These are phyloP conservation scores for Bonnemaisonia californica DNA, from an alignment of 31 red algal species.

Conservation along the genomic window DNA sequence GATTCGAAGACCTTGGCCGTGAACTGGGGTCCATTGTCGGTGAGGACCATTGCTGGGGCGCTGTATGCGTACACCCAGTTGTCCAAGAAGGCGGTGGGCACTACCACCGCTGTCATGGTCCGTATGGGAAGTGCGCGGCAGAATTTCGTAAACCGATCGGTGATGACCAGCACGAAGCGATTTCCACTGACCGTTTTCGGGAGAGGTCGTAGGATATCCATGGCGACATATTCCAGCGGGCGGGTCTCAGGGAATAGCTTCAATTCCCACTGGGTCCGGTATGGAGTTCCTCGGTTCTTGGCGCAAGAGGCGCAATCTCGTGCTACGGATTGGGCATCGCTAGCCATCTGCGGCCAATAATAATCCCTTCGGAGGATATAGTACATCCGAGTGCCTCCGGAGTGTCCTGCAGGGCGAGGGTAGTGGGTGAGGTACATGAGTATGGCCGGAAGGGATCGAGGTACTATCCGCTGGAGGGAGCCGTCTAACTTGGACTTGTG, in stretches of 20 bases:
- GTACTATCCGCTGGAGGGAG: neutral
- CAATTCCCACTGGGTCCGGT: neutral
- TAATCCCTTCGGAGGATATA: neutral
- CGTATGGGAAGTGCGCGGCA: neutral
- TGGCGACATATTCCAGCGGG: neutral
- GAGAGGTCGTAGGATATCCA: neutral
- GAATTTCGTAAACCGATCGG: slow-evolving; percentile 6
- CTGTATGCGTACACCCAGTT: slow-evolving; percentile 5
- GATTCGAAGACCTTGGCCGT: neutral
- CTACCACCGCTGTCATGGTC: neutral
- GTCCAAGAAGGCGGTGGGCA: neutral
- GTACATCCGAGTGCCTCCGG: neutral
- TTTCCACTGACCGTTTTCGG: neutral
- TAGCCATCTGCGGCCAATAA: slow-evolving; percentile 3
- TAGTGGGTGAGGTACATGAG: neutral
- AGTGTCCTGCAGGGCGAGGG: neutral
- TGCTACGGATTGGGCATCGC: no score
- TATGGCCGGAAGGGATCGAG: neutral
- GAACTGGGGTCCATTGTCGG: no score
- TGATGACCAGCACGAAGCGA: neutral
- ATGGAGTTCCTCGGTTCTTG: no score
- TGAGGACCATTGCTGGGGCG: neutral
- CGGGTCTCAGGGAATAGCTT: neutral
- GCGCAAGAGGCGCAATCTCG: no score
- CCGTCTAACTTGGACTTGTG: neutral